Evolutionary conservation across 768 basidiomycete species (phyloP).

Genomic region (Boletus sensibilis): DNA sequence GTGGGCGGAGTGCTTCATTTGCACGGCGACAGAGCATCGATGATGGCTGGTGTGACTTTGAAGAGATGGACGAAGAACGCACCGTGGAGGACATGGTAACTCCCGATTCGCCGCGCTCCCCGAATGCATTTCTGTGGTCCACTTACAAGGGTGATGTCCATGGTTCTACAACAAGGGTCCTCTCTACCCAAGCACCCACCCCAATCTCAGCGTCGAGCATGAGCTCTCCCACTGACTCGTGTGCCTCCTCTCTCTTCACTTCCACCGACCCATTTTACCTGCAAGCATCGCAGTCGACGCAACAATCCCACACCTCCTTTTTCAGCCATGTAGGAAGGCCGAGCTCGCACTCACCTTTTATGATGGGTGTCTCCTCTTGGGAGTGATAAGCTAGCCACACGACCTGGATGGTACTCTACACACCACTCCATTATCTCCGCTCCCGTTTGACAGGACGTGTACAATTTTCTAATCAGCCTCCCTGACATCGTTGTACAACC

Average conservation of each 20-base stretch:
- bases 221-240: conserved; percentile 24
- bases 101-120: conserved; percentile 31
- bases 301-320: conserved; percentile 33
- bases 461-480: conserved; percentile 3
- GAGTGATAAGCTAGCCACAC: conserved; percentile 9
- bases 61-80: conserved; percentile 45
- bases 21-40: conserved; percentile 26
- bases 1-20: conserved; percentile 30
- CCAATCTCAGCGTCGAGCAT: conserved; percentile 13
- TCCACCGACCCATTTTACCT: conserved; percentile 52
- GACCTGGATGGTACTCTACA: background rate
- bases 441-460: conserved; percentile 8
- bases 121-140: conserved; percentile 25
- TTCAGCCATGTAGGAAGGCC: conserved; percentile 40
- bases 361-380: conserved; percentile 30
- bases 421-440: background rate
- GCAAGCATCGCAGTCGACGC: conserved; percentile 40
- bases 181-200: conserved; percentile 22
- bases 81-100: conserved; percentile 47
- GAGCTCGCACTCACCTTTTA: conserved; percentile 41
- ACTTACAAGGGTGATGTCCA: conserved; percentile 18
- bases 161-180: conserved; percentile 17
- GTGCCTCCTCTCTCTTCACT: conserved; percentile 36
- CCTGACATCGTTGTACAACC: conserved; percentile 15
- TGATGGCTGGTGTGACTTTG: conserved; percentile 31